Evolutionary conservation across 208 protist genomes (phyloP).

Genomic region (Herpetomonas samuelpessoai): DNA sequence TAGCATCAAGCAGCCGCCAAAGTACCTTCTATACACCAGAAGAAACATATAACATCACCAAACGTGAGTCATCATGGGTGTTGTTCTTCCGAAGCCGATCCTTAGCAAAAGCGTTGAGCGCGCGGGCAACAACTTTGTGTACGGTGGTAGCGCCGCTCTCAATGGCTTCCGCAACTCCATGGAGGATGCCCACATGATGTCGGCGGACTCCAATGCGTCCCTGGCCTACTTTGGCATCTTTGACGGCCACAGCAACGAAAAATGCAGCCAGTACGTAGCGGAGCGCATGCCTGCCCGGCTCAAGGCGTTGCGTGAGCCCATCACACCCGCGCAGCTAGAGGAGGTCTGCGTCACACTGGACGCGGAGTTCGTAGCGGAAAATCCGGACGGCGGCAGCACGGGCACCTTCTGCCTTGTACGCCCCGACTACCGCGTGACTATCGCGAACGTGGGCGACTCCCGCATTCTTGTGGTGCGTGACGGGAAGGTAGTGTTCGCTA

Average conservation of each 20-base stretch:
- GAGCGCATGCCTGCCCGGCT: conserved; percentile 49
- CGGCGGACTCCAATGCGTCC: conserved; percentile 49
- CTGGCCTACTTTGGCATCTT: conserved; percentile 92
- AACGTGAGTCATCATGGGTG: conserved; percentile 57
- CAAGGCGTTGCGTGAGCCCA: conserved; percentile 59
- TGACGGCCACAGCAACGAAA: conserved; percentile 88
- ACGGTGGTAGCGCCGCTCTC: conserved; percentile 82
- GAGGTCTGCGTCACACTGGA: conserved; percentile 82
- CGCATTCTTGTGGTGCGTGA: conserved; percentile 85
- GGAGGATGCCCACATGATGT: conserved; percentile 86
- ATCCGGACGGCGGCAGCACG: conserved; percentile 79
- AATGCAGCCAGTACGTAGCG: conserved; percentile 82
- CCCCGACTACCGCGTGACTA: conserved; percentile 75
- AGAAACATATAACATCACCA: conserved; percentile 1
- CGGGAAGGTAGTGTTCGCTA: conserved; percentile 80
- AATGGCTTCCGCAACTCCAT: conserved; percentile 91
- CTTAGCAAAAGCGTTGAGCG: conserved; percentile 86
- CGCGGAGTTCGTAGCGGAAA: conserved; percentile 71
- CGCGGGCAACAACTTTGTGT: conserved; percentile 84
- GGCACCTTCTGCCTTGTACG: conserved; percentile 85
- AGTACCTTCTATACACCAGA: not conserved
- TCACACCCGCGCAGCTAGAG: conserved; percentile 80
- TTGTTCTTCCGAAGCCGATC: conserved; percentile 88
- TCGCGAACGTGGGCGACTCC: conserved; percentile 93
- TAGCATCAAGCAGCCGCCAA: too few species aligned